Evolutionary conservation across 2,329 filamentous ascomycete genomes (phyloP).

Genomic region (Fusarium sp.): DNA sequence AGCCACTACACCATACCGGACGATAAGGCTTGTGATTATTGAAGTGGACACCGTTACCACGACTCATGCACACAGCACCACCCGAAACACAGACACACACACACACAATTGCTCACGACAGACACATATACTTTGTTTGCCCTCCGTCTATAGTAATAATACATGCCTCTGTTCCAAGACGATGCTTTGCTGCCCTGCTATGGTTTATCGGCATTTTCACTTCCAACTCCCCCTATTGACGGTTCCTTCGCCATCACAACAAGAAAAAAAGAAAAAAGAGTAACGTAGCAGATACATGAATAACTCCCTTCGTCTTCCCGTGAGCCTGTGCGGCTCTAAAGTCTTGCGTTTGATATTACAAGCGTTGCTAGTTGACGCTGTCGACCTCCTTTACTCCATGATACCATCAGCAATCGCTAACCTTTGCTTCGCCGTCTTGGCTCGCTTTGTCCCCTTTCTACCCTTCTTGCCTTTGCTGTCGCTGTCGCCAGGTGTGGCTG

Average conservation of each 20-base stretch:
- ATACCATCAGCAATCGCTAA: slow-evolving; percentile 72
- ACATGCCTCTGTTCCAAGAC: slow-evolving; percentile 28
- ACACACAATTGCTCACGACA: neutral
- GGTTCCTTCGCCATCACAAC: slow-evolving; percentile 12
- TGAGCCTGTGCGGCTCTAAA: slow-evolving; percentile 18
- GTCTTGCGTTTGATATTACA: slow-evolving; percentile 37
- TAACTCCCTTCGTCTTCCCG: slow-evolving; percentile 31
- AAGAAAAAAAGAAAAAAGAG: slow-evolving; percentile 5
- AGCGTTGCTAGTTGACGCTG: slow-evolving; percentile 4
- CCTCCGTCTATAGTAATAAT: slow-evolving; percentile 43
- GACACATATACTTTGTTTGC: slow-evolving; percentile 11
- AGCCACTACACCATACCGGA: slow-evolving; percentile 47
- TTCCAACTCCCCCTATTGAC: slow-evolving; percentile 33
- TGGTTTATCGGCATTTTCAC: slow-evolving; percentile 32
- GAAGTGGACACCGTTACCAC: slow-evolving; percentile 4
- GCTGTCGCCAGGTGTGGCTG: slow-evolving; percentile 79
- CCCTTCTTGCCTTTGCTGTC: slow-evolving; percentile 61
- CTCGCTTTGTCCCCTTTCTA: slow-evolving; percentile 62
- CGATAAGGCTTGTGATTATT: neutral
- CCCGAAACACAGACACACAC: neutral
- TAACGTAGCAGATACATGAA: slow-evolving; percentile 18
- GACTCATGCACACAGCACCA: neutral
- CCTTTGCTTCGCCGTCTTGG: slow-evolving; percentile 74
- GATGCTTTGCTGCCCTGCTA: slow-evolving; percentile 11
- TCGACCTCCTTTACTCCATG: slow-evolving; percentile 42